Evolutionary conservation across 768 basidiomycete genomes (phyloP).

Genomic region (Termitomyces bulborhizus): DNA sequence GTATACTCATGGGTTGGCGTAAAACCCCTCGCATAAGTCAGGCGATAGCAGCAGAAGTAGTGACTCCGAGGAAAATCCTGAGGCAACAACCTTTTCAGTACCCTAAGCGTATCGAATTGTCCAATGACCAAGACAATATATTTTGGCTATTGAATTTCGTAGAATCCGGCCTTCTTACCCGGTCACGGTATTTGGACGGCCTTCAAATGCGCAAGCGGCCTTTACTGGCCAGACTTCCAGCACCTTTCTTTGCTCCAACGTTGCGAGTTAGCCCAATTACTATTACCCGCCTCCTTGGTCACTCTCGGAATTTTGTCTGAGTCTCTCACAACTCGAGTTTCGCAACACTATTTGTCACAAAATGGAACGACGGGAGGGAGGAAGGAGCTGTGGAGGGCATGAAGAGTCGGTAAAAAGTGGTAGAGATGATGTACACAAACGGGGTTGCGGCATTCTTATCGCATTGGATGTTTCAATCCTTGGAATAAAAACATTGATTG

Average conservation of each 20-base stretch:
- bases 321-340: conserved; percentile 30
- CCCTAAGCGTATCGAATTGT: background rate
- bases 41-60: background rate
- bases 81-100: background rate
- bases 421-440: conserved; percentile 2
- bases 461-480: conserved; percentile 2
- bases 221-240: conserved; percentile 9
- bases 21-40: background rate
- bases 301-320: background rate
- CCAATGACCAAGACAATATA: conserved; percentile 6
- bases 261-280: conserved; percentile 5
- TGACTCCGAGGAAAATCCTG: background rate
- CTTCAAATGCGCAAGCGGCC: conserved; percentile 1
- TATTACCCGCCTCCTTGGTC: conserved; percentile 8
- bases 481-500: conserved; percentile 41
- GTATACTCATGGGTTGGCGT: background rate
- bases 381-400: conserved; percentile 28
- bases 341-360: conserved; percentile 50
- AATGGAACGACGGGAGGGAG: conserved; percentile 40
- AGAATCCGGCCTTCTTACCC: conserved; percentile 3
- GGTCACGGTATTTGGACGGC: conserved; percentile 12
- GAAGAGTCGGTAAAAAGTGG: background rate
- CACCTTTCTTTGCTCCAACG: conserved; percentile 15
- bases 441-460: conserved; percentile 1
- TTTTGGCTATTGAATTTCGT: conserved; percentile 12